These are phyloP conservation scores for Rhodofomes roseus DNA, from an alignment of 1,284 basidiomycete genomes.

Conservation along the genomic window DNA sequence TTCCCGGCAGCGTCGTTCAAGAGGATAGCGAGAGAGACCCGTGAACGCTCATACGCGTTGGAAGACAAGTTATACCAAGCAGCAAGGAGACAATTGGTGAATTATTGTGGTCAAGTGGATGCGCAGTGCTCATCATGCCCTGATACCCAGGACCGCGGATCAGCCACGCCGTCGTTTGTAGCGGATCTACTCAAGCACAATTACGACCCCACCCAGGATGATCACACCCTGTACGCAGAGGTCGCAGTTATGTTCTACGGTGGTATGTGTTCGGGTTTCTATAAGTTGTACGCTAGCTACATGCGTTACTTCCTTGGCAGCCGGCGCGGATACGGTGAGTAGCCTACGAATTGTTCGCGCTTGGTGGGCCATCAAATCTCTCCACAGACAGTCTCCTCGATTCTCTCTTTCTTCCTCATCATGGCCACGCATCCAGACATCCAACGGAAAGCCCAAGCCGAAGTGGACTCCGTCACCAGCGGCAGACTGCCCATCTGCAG, in stretches of 20 bases:
- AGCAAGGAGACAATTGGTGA: constrained; percentile 1
- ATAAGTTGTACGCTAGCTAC: background rate
- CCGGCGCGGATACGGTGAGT: background rate
- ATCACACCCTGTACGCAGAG: background rate
- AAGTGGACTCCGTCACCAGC: constrained; percentile 41
- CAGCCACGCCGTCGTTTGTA: background rate
- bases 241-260: background rate
- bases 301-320: background rate
- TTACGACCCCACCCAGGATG: background rate
- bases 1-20: constrained; percentile 12
- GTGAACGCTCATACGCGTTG: background rate
- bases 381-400: constrained; percentile 34
- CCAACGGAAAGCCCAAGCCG: constrained; percentile 39
- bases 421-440: constrained; percentile 43
- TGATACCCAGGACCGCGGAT: background rate
- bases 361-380: too few species aligned
- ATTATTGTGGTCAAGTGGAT: background rate
- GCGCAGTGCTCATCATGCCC: background rate
- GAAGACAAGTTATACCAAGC: background rate
- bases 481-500: constrained; percentile 39
- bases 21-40: constrained; percentile 5
- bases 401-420: constrained; percentile 38
- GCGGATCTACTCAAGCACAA: background rate
- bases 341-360: background rate
- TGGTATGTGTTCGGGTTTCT: background rate